Percentiles rank a stretch among this genome's conserved stretches.
phyloP scores from a whole-genome alignment of 1,139 yeast species.

The Casaregolazyma suthepensis region DNA sequence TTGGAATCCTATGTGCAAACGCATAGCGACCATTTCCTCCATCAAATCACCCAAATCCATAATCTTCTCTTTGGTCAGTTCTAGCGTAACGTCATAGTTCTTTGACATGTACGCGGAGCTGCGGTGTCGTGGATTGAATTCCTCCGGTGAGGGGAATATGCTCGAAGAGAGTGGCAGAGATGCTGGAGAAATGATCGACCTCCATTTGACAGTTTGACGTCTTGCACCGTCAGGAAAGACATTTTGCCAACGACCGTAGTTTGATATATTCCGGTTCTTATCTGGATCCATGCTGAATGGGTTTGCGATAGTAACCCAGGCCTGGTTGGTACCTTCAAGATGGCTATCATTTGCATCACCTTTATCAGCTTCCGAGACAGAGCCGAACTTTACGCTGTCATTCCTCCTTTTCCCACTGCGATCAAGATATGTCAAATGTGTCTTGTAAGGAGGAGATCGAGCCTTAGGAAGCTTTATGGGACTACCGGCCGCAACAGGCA shows the following conservation, averaged over 20 bases:
- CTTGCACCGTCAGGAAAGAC: conserved; percentile 70
- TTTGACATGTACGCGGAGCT: conserved; percentile 40
- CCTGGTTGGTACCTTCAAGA: conserved; percentile 18
- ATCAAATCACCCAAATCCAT: conserved; percentile 57
- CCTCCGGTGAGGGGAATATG: conserved; percentile 63
- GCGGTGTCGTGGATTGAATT: conserved; percentile 37
- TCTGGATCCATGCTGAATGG: conserved; percentile 26
- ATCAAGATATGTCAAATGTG: neutral
- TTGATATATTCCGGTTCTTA: conserved; percentile 24
- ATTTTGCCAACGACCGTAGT: conserved; percentile 76
- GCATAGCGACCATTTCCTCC: conserved; percentile 79
- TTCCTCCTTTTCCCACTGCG: neutral
- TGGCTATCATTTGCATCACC: neutral
- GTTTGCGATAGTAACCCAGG: conserved; percentile 28
- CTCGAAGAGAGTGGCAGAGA: conserved; percentile 78
- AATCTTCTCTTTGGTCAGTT: conserved; percentile 47
- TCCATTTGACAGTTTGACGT: conserved; percentile 77
- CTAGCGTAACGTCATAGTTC: conserved; percentile 57
- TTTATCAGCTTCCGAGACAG: neutral
- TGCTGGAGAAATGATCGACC: conserved; percentile 88
- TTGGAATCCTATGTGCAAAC: conserved; percentile 86
- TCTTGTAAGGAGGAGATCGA: neutral
- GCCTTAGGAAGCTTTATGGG: neutral
- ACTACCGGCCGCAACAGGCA: neutral
- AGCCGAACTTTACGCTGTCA: neutral